Evolutionary conservation across 805 yeast genomes (phyloP), one percentile per base, ranked within the genome.

Genomic region (Candida schatavii): DNA sequence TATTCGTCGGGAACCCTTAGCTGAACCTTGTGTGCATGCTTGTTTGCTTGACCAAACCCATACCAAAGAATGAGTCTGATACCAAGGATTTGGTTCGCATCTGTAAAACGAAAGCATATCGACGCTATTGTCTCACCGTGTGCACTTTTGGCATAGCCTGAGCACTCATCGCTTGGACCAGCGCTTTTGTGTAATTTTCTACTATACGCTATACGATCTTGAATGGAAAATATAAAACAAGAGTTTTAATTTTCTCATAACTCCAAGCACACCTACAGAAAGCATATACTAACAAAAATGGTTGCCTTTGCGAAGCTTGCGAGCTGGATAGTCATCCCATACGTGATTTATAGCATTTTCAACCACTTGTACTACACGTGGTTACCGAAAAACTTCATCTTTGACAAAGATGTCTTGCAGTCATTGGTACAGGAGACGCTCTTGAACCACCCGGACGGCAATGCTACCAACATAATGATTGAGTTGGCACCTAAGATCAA

Each of bases 341-440:
- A 54, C 33, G 49, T 46, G 22, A 34, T 64, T 9, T 71, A 53
- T 49, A 56, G 56, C 26, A 50, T 66, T 7, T 56, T 74, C 42
- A 61, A 76, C 56, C 54, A 51, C 39, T 55, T 77, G 26, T 80
- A 69, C 63, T 57, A 67, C 53, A 71, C 78, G 18, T 84, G 88
- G 85, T 75, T 90, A 42, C 96, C 96, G 26, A 53, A 56, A 13
- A 68, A 74, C 54, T 91, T 77, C 64, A 71, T 81, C 34, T 91
- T 91, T 58, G 93, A 91, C 59, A 76, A 77, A 35, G 67, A 63
- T 4, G 76, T 71, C 4, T 63, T 91, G 46, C 84, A 81, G 55
- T 57, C 60, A 40, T 60, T 91, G 39, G 80, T 81, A 40, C 68
- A 75, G 50, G 75, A 71, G 22, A 81, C 78, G 3, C 59, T 86